Conservation (phyloP, 2,329 filamentous ascomycete species). For the Cladorrhinum sp. region DNA sequence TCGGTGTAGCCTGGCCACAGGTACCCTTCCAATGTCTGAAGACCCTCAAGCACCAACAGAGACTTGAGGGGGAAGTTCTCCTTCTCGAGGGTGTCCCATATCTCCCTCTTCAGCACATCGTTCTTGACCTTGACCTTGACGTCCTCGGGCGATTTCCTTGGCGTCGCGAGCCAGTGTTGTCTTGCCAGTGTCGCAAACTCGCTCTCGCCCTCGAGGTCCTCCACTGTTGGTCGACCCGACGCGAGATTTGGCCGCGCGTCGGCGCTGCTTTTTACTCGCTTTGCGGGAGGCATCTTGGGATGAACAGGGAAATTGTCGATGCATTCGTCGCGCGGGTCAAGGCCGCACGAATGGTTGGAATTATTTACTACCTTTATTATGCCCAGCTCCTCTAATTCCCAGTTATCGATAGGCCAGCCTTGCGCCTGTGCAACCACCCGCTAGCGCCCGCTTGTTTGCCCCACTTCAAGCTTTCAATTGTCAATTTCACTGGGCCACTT, state of each 20-base stretch:
- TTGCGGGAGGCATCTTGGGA: conserved; percentile 54
- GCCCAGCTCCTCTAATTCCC: background rate
- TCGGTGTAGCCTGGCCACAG: conserved; percentile 92
- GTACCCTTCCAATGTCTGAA: conserved; percentile 84
- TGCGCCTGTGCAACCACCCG: conserved; percentile 13
- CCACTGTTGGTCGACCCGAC: conserved; percentile 59
- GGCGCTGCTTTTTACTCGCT: conserved; percentile 54
- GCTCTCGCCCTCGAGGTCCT: conserved; percentile 68
- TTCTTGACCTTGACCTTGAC: conserved; percentile 73
- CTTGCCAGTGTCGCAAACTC: conserved; percentile 74
- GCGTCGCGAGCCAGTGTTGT: conserved; percentile 75
- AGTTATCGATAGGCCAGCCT: conserved; percentile 14
- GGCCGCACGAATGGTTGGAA: conserved; percentile 22
- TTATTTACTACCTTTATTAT: background rate
- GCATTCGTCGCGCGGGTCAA: conserved; percentile 18
- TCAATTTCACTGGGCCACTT: background rate
- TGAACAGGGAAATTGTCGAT: conserved; percentile 14
- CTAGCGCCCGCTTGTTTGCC: background rate
- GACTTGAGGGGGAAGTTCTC: conserved; percentile 75
- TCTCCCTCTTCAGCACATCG: conserved; percentile 77
- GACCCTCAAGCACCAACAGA: conserved; percentile 78
- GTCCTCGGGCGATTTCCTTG: conserved; percentile 43
- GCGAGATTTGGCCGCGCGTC: conserved; percentile 41
- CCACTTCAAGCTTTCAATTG: background rate
- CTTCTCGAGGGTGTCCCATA: conserved; percentile 86